Percentiles rank a stretch among this genome's conserved stretches.
phyloP scores from a whole-genome alignment of 179 eudicot genomes.

The Drosera spatulata region DNA sequence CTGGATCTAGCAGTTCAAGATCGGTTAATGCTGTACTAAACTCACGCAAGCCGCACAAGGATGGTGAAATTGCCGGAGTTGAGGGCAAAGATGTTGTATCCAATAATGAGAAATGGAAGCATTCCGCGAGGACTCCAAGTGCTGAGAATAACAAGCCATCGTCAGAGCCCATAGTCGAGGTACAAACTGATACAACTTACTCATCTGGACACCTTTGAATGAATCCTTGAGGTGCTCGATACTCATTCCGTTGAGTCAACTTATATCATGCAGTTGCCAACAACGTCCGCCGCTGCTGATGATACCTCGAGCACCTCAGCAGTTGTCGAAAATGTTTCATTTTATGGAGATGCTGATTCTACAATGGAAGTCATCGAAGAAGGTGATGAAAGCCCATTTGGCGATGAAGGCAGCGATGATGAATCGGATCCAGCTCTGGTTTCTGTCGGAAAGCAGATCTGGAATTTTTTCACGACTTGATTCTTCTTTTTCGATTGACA shows the following conservation, averaged over 20 bases:
- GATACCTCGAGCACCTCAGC: slow-evolving; percentile 21
- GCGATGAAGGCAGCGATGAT: slow-evolving; percentile 19
- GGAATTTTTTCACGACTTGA: slow-evolving; percentile 48
- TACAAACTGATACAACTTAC: slow-evolving; percentile 9
- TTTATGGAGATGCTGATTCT: slow-evolving; percentile 17
- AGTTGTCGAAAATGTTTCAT: slow-evolving; percentile 24
- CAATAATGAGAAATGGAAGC: slow-evolving; percentile 19
- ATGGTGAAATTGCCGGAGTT: slow-evolving; percentile 17
- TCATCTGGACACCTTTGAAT: too few relatives aligned
- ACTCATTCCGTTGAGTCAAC: too few relatives aligned
- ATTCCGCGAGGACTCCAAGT: slow-evolving; percentile 21
- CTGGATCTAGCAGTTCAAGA: slow-evolving; percentile 23
- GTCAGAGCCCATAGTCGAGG: slow-evolving; percentile 29
- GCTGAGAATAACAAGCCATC: slow-evolving; percentile 28
- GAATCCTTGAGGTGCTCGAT: too few relatives aligned
- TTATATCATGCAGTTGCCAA: neutral
- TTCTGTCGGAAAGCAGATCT: slow-evolving; percentile 36
- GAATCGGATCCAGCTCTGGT: slow-evolving; percentile 34
- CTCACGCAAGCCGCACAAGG: slow-evolving; percentile 14
- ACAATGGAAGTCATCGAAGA: slow-evolving; percentile 25
- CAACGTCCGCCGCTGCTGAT: slow-evolving; percentile 1
- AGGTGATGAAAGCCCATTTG: slow-evolving; percentile 15
- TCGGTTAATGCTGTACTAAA: slow-evolving; percentile 9
- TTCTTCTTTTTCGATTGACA: neutral
- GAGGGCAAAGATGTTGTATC: slow-evolving; percentile 8